Evolutionary conservation across 352 stramenopile species (phyloP), one percentile per base, ranked within the genome.

Genomic region (Peronospora destructor): DNA sequence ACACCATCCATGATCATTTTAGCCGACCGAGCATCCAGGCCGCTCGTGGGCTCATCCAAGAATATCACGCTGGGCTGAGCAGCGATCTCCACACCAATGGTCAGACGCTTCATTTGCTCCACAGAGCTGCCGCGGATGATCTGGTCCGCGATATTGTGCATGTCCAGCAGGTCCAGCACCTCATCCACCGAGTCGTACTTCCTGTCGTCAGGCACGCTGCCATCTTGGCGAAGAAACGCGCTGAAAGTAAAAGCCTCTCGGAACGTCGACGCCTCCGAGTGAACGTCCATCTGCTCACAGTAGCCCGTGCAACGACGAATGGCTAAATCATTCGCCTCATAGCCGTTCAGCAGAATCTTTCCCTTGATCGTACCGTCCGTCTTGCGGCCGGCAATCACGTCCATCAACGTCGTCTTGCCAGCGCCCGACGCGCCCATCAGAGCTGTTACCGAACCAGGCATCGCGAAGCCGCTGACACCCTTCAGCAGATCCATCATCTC

Each of bases 1-100:
- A 96, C 67, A 1, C 91, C 69, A 53, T 66, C 58, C 58, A 66
- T 62, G 41, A 66, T 66, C 9, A 45, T 2, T 12, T 45, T 45
- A 0, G 39, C 39, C 21, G 39, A 33, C 1, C 39, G 23, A 34
- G 39, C 39, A 21, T 35, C 39, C 39, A 45, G 30, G 13, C 39
- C 39, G 25, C 39, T 45, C 14, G 39, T 45, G 13, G 39, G 39
- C 14, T 45, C 39, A 17, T 45, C 39, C 39, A 45, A 45, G 23
- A 45, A 45, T 3, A 45, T 35, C 39, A 45, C 39, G 30, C 39
- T 45, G 3, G 39, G 39, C 39, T 45, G 39, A 21, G 39, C 39
- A 13, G 39, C 39, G 2, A 45, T 23, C 14, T 45, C 39, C 9
- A 45, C 39, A 10, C 39, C 39, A 19, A 45, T 45, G 3, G 39